Percentiles rank a stretch among this genome's conserved stretches.
Conservation (phyloP, 1,139 yeast genomes). For the Groenewaldozyma sp. region DNA sequence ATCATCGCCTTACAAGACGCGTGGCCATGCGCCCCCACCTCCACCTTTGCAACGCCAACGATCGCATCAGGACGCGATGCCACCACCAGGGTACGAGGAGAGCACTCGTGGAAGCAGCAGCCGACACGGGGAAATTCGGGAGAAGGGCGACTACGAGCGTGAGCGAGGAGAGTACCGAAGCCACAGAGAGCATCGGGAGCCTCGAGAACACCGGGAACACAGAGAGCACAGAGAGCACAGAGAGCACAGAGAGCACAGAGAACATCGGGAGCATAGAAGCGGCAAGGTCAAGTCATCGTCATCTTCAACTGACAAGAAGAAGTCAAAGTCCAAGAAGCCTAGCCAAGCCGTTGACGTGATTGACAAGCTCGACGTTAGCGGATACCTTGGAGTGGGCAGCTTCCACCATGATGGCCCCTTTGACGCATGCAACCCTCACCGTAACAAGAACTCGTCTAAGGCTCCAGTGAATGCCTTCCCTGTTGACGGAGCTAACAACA, state of each 20-base stretch:
- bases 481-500: constrained; percentile 85
- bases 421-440: constrained; percentile 95
- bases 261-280: constrained; percentile 8
- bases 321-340: constrained; percentile 16
- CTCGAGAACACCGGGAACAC: constrained; percentile 14
- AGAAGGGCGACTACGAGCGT: no score
- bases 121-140: no score
- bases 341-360: constrained; percentile 62
- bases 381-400: constrained; percentile 84
- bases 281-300: constrained; percentile 1
- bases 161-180: no score
- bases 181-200: constrained; percentile 7
- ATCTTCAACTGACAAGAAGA: constrained; percentile 2
- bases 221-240: constrained; percentile 12
- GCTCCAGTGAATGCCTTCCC: constrained; percentile 97
- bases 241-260: constrained; percentile 8
- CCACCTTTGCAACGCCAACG: no score
- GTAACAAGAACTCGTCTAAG: constrained; percentile 63
- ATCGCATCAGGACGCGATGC: no score
- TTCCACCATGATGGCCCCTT: constrained; percentile 99
- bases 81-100: no score
- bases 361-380: constrained; percentile 92
- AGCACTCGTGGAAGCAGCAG: no score
- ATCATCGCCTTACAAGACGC: constrained; percentile 2
- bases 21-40: no score